Evolutionary conservation across 2,329 filamentous ascomycete genomes (phyloP).

Genomic region (Hypoxylon sp.): DNA sequence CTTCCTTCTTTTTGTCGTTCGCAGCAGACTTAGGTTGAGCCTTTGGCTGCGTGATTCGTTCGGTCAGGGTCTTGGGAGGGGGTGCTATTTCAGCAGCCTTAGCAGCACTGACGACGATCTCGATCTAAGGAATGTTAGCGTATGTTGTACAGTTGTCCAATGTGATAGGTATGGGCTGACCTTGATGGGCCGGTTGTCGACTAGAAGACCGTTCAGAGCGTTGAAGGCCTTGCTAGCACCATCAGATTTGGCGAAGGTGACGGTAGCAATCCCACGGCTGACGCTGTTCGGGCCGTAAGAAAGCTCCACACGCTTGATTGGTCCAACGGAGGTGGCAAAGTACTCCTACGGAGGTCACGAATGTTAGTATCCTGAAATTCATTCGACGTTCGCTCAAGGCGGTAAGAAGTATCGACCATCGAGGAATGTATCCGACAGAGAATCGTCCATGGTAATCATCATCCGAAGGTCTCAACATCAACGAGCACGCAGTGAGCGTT

Average conservation of each 20-base stretch:
- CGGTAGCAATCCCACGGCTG: slow-evolving; percentile 92
- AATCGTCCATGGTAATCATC: slow-evolving; percentile 44
- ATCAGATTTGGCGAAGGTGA: slow-evolving; percentile 85
- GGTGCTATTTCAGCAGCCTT: slow-evolving; percentile 77
- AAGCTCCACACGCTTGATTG: slow-evolving; percentile 91
- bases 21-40: slow-evolving; percentile 87
- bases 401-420: slow-evolving; percentile 51
- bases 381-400: slow-evolving; percentile 53
- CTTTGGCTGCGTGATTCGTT: slow-evolving; percentile 84
- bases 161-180: slow-evolving; percentile 63
- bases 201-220: slow-evolving; percentile 87
- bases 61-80: slow-evolving; percentile 78
- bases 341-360: slow-evolving; percentile 86
- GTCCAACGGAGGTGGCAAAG: slow-evolving; percentile 87
- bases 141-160: neutral
- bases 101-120: slow-evolving; percentile 87
- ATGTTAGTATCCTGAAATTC: slow-evolving; percentile 75
- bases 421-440: slow-evolving; percentile 43
- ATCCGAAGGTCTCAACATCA: slow-evolving; percentile 61
- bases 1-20: slow-evolving; percentile 75
- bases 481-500: slow-evolving; percentile 72
- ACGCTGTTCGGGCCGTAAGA: slow-evolving; percentile 93
- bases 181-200: slow-evolving; percentile 93
- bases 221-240: slow-evolving; percentile 88
- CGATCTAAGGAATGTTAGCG: slow-evolving; percentile 73